Evolutionary conservation across 2,329 filamentous ascomycete genomes (phyloP), one percentile per base, ranked within the genome.

Genomic region (Fusarium sterilihyphosum): DNA sequence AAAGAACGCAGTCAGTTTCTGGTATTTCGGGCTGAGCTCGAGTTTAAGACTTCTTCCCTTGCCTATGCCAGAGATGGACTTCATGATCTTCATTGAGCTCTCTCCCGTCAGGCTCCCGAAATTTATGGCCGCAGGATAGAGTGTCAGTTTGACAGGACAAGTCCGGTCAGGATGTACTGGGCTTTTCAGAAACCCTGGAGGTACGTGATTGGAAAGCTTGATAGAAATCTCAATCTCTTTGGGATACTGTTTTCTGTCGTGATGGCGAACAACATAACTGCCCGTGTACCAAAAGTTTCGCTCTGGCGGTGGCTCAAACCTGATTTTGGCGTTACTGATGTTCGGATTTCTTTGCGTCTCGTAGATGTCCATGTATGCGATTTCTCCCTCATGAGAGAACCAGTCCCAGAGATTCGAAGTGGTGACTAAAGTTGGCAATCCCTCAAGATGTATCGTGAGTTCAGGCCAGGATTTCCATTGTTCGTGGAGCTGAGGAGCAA

Each of bases 41-140:
- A 85, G 41, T 22, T 70, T 78, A 10, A 83, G 35, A 4, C 50
- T 67, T 26, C 56, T 52, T 38, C 74, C 68, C 5, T 63, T 63
- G 11, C 52, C 14, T 8, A 64, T 58, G 5, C 64, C 31, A 8
- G 46, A 41, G n/a, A 81, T 40, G 3, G 76, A 74, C 60, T 87
- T 87, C 86, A 93, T 89, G 14, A 85, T 81, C 79, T 91, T 88
- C 86, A 95, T 90, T 0, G 84, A 84, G 6, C 82, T 83, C 9
- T 88, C 86, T 3, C 86, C 82, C 4, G 87, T 75, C 82, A 90
- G 86, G 46, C 90, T 84, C 0, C 93, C 93, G 74, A 95, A 92
- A 24, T 90, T 86, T 4, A 95, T 77, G 1, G 82, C 83, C 3
- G 79, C 75, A 6, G 88, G 84, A 4, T 80, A 77, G 4, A 91